Evolutionary conservation across 2,329 filamentous ascomycete genomes (phyloP).

Genomic region (Macroventuria anomochaeta): DNA sequence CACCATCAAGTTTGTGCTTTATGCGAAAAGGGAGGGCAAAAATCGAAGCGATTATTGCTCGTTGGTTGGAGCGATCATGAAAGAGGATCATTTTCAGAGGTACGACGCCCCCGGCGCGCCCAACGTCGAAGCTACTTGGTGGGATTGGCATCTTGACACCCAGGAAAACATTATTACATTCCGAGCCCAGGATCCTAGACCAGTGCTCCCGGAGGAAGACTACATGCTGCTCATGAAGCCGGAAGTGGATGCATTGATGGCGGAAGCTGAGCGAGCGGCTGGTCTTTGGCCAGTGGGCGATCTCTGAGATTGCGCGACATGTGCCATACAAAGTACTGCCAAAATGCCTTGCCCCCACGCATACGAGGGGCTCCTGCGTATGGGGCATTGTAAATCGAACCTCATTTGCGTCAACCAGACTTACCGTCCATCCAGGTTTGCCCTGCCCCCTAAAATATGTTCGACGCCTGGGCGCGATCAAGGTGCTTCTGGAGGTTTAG

Average conservation of each 20-base stretch:
- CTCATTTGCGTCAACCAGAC: no score
- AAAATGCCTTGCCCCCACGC: no score
- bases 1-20: slow-evolving; percentile 44
- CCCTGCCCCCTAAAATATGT: no score
- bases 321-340: no score
- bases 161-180: slow-evolving; percentile 40
- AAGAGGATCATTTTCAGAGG: slow-evolving; percentile 50
- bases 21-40: slow-evolving; percentile 4
- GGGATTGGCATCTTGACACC: slow-evolving; percentile 47
- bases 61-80: slow-evolving; percentile 49
- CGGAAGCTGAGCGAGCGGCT: neutral
- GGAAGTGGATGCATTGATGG: slow-evolving; percentile 44
- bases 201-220: slow-evolving; percentile 41
- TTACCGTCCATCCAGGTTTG: no score
- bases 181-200: slow-evolving; percentile 34
- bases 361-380: no score
- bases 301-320: no score
- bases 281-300: neutral
- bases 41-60: slow-evolving; percentile 33
- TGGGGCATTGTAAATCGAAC: no score
- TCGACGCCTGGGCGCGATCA: no score
- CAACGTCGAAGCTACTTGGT: slow-evolving; percentile 47
- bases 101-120: slow-evolving; percentile 44
- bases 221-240: slow-evolving; percentile 50
- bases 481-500: no score